Conservation (phyloP, 2,329 filamentous ascomycete species). For the Exophiala viscosa region DNA sequence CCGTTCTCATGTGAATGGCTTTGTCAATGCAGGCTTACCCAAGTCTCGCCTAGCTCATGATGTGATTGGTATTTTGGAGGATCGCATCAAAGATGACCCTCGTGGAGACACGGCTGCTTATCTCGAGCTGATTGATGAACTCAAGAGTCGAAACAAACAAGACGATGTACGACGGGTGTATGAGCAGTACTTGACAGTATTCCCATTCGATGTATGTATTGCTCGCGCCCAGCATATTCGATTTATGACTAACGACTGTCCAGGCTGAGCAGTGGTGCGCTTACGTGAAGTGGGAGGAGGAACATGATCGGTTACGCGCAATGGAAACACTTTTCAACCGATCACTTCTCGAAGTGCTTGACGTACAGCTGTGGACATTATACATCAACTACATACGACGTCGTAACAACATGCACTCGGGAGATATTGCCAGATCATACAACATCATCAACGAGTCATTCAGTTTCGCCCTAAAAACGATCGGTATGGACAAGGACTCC, state of each 20-base stretch:
- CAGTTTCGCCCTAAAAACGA: slow-evolving; percentile 83
- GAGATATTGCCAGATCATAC: slow-evolving; percentile 71
- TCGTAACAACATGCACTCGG: slow-evolving; percentile 79
- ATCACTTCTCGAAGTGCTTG: slow-evolving; percentile 72
- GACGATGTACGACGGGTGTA: slow-evolving; percentile 78
- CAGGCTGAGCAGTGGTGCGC: slow-evolving; percentile 90
- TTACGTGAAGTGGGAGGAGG: slow-evolving; percentile 85
- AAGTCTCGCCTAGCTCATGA: slow-evolving; percentile 65
- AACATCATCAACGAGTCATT: slow-evolving; percentile 80
- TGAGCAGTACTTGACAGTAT: slow-evolving; percentile 80
- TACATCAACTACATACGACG: slow-evolving; percentile 95
- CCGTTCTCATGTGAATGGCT: slow-evolving; percentile 26
- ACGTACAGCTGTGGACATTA: slow-evolving; percentile 83
- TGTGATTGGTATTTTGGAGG: slow-evolving; percentile 75
- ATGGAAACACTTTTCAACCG: slow-evolving; percentile 81
- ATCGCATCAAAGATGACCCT: slow-evolving; percentile 86
- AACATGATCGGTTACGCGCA: slow-evolving; percentile 73
- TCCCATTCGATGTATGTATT: slow-evolving; percentile 80
- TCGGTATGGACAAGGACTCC: slow-evolving; percentile 87
- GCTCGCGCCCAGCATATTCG: slow-evolving; percentile 9
- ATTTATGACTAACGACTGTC: slow-evolving; percentile 33
- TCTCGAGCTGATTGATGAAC: slow-evolving; percentile 79
- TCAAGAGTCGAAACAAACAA: slow-evolving; percentile 74
- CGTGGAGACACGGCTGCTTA: slow-evolving; percentile 90
- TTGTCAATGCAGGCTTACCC: slow-evolving; percentile 33